Evolutionary conservation across 1,284 basidiomycete species (phyloP), one percentile per base, ranked within the genome.

Genomic region (Apiotrichum brassicae): DNA sequence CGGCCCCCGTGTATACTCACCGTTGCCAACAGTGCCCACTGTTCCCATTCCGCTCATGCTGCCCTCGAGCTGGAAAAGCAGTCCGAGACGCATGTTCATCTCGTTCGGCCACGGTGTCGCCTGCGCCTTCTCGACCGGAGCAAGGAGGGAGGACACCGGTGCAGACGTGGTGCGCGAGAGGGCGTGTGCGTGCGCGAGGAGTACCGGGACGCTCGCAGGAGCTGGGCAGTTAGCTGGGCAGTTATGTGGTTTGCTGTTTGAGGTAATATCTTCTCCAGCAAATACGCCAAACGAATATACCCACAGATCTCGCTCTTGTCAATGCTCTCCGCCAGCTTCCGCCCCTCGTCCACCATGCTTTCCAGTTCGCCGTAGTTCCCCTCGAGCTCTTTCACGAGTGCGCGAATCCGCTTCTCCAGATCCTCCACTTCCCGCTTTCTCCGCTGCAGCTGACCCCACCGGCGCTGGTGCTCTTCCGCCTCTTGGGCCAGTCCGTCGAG

Each of bases 31-130:
- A 13, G 55, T 50, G 12, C 65, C 66, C 3, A 56, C 56, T 28
- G 66, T 59, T 12, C 70, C 70, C 25, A 65, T 51, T 2, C 63
- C 59, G 20, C 55, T 57, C 70, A 72, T 70, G 47, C 61, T 66
- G 13, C 69, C 69, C 39, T 62, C 57, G 37, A 66, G 57, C 56
- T 63, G 61, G 58, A 68, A 71, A 38, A 71, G 49, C 22, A 70
- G 48, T 8, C 70, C 70, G 55, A 55, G 48, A 11, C 70, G 57
- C 70, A 72, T 72, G 11, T 47, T 52, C 42, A 54, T 57, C 51
- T 72, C 70, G 16, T 58, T 65, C 0, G 70, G 70, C 64, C 65
- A 72, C 8, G 70, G 70, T 7, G 51, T 47, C 20, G 58, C 61
- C 39, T 63, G 57, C 6, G 58, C 56, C 42, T 57, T 60, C 43